These are phyloP conservation scores for Auriscalpium vulgare DNA, from an alignment of 768 basidiomycete genomes.

Conservation along the genomic window DNA sequence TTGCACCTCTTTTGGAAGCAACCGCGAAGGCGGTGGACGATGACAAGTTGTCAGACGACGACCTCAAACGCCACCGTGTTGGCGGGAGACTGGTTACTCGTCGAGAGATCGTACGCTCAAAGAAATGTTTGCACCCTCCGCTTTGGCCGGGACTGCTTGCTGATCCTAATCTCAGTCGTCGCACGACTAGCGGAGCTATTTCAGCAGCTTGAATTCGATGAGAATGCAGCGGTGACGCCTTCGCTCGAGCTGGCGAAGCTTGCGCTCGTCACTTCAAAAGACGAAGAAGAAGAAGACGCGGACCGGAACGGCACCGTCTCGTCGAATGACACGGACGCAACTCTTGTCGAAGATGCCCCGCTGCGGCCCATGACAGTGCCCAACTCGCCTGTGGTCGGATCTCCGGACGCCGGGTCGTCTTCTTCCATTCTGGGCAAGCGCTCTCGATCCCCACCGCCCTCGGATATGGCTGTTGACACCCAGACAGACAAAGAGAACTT, in stretches of 20 bases:
- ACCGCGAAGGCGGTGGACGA: constrained; percentile 50
- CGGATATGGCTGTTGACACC: constrained; percentile 49
- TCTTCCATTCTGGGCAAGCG: constrained; percentile 60
- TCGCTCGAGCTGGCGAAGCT: constrained; percentile 84
- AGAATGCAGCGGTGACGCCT: constrained; percentile 66
- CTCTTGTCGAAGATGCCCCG: constrained; percentile 68
- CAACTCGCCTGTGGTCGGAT: constrained; percentile 24
- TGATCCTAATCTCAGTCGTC: constrained; percentile 48
- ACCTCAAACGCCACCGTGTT: constrained; percentile 76
- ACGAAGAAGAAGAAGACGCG: constrained; percentile 79
- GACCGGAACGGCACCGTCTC: constrained; percentile 71
- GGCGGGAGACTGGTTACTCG: constrained; percentile 79
- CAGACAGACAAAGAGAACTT: constrained; percentile 36
- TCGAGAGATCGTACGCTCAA: constrained; percentile 75
- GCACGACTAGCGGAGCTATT: constrained; percentile 74
- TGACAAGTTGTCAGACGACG: constrained; percentile 72
- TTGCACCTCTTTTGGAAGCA: constrained; percentile 49
- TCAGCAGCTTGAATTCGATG: constrained; percentile 60
- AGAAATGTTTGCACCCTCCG: constrained; percentile 49
- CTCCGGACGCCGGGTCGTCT: constrained; percentile 11
- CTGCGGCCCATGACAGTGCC: constrained; percentile 16
- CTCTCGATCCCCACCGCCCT: constrained; percentile 33
- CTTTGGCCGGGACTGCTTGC: constrained; percentile 7
- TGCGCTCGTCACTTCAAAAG: constrained; percentile 82
- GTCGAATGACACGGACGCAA: constrained; percentile 84